Conservation (phyloP, 1,139 yeast genomes). For the Blastobotrys arbuscula region DNA sequence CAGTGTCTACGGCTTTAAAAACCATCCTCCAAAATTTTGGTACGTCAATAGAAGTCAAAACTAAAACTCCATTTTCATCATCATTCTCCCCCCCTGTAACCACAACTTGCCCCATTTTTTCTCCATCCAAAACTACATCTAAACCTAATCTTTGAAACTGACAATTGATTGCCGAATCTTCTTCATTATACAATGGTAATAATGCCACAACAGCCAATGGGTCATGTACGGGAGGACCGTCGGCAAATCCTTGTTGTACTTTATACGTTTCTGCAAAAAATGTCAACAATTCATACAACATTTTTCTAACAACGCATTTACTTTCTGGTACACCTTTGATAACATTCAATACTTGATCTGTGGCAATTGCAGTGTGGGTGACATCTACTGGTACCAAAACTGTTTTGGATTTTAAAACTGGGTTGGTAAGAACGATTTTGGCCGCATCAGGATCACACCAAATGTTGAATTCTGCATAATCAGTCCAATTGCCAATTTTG, state of each 20-base stretch:
- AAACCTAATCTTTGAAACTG: conserved; percentile 37
- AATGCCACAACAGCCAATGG: conserved; percentile 65
- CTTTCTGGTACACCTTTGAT: conserved; percentile 22
- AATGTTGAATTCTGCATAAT: conserved; percentile 72
- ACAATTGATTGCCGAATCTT: conserved; percentile 19
- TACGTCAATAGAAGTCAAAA: conserved; percentile 44
- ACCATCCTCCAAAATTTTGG: conserved; percentile 51
- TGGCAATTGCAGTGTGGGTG: conserved; percentile 65
- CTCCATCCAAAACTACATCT: conserved; percentile 35
- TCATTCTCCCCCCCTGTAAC: conserved; percentile 31
- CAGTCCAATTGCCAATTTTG: conserved; percentile 42
- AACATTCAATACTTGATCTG: conserved; percentile 38
- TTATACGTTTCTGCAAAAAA: conserved; percentile 49
- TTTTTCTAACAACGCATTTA: conserved; percentile 42
- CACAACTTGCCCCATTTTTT: conserved; percentile 23
- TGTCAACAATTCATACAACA: conserved; percentile 52
- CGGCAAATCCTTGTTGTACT: conserved; percentile 39
- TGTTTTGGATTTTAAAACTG: conserved; percentile 43
- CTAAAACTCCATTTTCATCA: conserved; percentile 38
- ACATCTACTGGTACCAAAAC: conserved; percentile 62
- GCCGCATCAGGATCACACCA: conserved; percentile 78
- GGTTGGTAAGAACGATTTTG: conserved; percentile 45
- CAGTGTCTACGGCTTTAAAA: conserved; percentile 37
- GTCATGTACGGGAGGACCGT: conserved; percentile 80
- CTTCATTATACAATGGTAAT: conserved; percentile 40